Percentiles rank a stretch among this genome's conserved stretches.
phyloP scores from a whole-genome alignment of 2,329 filamentous ascomycete genomes.

The Zasmidium citrigriseum region DNA sequence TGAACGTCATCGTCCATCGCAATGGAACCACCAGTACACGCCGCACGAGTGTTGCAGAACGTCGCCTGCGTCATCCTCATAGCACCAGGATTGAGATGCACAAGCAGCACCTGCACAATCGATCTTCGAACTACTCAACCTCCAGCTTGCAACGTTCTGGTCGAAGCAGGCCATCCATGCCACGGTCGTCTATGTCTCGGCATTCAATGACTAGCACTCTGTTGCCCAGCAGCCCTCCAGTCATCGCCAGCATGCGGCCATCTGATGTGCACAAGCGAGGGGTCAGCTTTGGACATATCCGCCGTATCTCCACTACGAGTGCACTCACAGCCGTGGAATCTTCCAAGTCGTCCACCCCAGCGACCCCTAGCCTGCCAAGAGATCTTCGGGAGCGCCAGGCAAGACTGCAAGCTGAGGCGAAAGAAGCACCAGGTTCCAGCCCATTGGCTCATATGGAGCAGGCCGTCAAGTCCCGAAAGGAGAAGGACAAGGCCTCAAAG shows the following conservation, averaged over 20 bases:
- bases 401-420: conserved; percentile 21
- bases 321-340: conserved; percentile 38
- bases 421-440: conserved; percentile 28
- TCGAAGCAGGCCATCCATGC: conserved; percentile 34
- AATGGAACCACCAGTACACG: conserved; percentile 38
- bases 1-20: conserved; percentile 70
- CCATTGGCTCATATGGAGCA: conserved; percentile 33
- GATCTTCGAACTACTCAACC: conserved; percentile 32
- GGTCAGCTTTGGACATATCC: conserved; percentile 63
- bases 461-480: conserved; percentile 37
- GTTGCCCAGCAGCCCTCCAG: conserved; percentile 51
- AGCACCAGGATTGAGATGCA: conserved; percentile 44
- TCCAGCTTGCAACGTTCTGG: conserved; percentile 36
- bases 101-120: conserved; percentile 29
- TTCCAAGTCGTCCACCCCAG: conserved; percentile 25
- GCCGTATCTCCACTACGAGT: conserved; percentile 46
- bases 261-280: conserved; percentile 59
- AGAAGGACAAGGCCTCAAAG: conserved; percentile 27
- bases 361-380: conserved; percentile 29
- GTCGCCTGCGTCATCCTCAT: conserved; percentile 43
- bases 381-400: conserved; percentile 27
- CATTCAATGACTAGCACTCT: conserved; percentile 49
- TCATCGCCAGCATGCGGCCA: conserved; percentile 48
- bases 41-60: conserved; percentile 36
- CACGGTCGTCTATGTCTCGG: conserved; percentile 37